A percentile compares a stretch with the other conserved stretches of the same genome.
Evolutionary conservation across 139 green algal species (phyloP).

Genomic region (Gonium pectorale): DNA sequence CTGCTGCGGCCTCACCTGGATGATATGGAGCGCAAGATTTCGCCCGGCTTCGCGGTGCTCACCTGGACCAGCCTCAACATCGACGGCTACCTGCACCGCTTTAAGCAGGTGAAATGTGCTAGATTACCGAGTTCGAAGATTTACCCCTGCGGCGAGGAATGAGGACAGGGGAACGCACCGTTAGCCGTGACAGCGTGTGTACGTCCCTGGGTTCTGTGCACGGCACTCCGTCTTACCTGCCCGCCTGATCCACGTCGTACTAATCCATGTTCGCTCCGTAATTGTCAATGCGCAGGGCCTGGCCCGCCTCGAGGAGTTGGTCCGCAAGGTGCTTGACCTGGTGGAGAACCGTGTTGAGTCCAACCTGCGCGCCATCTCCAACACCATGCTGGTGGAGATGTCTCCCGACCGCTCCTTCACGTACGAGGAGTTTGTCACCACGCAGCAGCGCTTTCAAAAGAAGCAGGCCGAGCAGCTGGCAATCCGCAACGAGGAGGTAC

Average conservation of each 20-base stretch:
- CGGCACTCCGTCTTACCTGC: no score
- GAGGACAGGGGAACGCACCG: neutral
- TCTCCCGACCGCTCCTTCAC: constrained; percentile 85
- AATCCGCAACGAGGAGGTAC: constrained; percentile 81
- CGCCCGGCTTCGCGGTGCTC: constrained; percentile 84
- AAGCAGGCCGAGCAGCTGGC: constrained; percentile 72
- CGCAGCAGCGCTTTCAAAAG: constrained; percentile 73
- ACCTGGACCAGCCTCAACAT: constrained; percentile 95
- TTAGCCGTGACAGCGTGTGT: no score
- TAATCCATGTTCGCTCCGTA: no score
- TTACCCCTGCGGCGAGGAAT: no score
- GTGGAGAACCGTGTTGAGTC: constrained; percentile 87
- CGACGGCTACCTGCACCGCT: constrained; percentile 91
- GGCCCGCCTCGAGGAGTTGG: constrained; percentile 84
- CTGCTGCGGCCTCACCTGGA: constrained; percentile 90
- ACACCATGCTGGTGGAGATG: constrained; percentile 85
- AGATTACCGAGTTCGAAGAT: no score
- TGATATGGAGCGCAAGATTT: constrained; percentile 89
- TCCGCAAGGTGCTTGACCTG: constrained; percentile 88
- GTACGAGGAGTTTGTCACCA: constrained; percentile 89
- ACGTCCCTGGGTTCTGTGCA: no score
- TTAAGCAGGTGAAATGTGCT: constrained; percentile 88
- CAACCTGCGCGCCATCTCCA: constrained; percentile 80
- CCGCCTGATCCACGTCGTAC: no score
- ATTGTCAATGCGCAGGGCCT: constrained; percentile 71